Percentiles rank a stretch among this genome's conserved stretches.
Conservation (phyloP, 495 filamentous ascomycete species). For the Aeminium ludgeri region DNA sequence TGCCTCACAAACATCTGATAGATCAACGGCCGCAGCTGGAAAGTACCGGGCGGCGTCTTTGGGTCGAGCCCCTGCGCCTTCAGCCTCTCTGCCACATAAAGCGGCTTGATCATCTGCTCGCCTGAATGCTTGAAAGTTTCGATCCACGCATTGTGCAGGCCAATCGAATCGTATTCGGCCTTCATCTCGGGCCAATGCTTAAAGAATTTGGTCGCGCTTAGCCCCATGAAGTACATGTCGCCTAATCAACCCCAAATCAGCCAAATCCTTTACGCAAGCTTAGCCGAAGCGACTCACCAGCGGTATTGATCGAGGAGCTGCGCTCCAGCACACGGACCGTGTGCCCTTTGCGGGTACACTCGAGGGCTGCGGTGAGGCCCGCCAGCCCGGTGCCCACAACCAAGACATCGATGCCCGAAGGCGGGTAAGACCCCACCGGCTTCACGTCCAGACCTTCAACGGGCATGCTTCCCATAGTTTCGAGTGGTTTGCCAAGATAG, state of each 20-base stretch:
- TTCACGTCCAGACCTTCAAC: constrained; percentile 13
- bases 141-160: constrained; percentile 9
- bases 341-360: constrained; percentile 48
- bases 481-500: no score
- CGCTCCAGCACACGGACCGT: constrained; percentile 40
- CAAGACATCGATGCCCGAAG: constrained; percentile 39
- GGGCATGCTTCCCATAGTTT: constrained; percentile 1
- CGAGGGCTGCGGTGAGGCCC: constrained; percentile 46
- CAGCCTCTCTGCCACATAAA: constrained; percentile 13
- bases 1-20: constrained; percentile 41
- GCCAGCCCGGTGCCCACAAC: constrained; percentile 47
- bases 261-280: no score
- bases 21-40: constrained; percentile 33
- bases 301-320: constrained; percentile 19
- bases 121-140: constrained; percentile 14
- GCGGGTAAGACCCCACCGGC: constrained; percentile 18
- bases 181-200: constrained; percentile 16
- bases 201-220: constrained; percentile 9
- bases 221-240: constrained; percentile 16
- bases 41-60: constrained; percentile 23
- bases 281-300: constrained; percentile 19
- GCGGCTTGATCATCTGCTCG: constrained; percentile 12
- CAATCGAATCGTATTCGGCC: constrained; percentile 10
- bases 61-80: constrained; percentile 12
- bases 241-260: no score